Base-by-base conservation (phyloP, 208 protist species). In the Trypanosoma mega region DNA sequence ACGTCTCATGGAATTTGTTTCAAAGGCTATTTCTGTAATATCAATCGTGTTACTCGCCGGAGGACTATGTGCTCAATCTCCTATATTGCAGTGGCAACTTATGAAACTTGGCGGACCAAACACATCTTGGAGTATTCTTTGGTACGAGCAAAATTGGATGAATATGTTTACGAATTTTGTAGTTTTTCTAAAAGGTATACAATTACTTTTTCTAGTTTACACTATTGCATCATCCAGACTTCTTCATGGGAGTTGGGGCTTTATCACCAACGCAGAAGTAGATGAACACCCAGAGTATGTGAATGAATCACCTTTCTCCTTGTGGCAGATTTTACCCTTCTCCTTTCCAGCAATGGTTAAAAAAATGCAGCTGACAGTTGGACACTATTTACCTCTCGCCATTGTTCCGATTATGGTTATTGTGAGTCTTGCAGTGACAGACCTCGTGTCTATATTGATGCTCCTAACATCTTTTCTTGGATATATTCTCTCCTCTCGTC, bases 371-470 rank as follows among this genome's bases (percentile, higher is more conserved):
- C 21, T 39, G 18, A 3, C 46, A 29, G 2, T 64, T 29, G 45
- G 44, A 20, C 24, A 54, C 37, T 54, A 64, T 18, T 33, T 64
- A 36, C 58, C 44, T 14, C 24, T 21, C 4, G 2, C 24, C 8
- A 21, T 54, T 1, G 11, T 64, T 45, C 21, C 44, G 2, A 11
- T 53, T 18, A 24, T 64, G 20, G 16, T 64, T 0, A 3, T 55
- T 30, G 7, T 46, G 16, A 64, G 58, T 37, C 16, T 64, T 20
- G 26, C 26, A 21, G 26, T 54, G 2, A 54, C 52, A 31, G 58
- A 64, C 50, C 2, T 64, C 7, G 58, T 64, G 16, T 64, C 58
- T 9, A 46, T 64, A 23, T 9, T 64, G 7, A 64, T 64, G 58
- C 2, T 64, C 24, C 49, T 64, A 0, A 54, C 37, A 31, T 54